These are phyloP conservation scores for Lithospermum erythrorhizon DNA, from an alignment of 257 asterid genomes.

Conservation along the genomic window DNA sequence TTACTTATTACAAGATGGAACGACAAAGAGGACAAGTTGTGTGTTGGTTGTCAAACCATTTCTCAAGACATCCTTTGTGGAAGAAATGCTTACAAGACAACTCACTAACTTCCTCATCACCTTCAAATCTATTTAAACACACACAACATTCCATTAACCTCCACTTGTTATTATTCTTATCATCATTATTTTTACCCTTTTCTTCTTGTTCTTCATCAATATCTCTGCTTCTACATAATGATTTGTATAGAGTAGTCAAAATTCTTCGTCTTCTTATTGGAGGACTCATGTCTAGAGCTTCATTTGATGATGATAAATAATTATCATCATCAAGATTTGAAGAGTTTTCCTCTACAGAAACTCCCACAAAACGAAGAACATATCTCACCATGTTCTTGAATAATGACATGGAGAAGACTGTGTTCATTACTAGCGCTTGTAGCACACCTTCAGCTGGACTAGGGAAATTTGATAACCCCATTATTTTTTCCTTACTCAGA, in stretches of 20 bases:
- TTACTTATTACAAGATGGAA: constrained; percentile 15
- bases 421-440: constrained; percentile 33
- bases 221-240: constrained; percentile 19
- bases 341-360: constrained; percentile 1
- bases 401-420: constrained; percentile 25
- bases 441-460: constrained; percentile 40
- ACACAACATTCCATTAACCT: constrained; percentile 37
- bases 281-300: neutral
- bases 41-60: constrained; percentile 46
- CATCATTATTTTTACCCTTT: neutral
- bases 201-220: neutral
- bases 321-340: neutral
- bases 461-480: constrained; percentile 35
- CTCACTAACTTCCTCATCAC: constrained; percentile 47
- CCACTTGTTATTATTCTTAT: neutral
- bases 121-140: constrained; percentile 41
- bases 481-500: neutral
- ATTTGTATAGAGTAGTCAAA: constrained; percentile 22
- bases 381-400: constrained; percentile 31
- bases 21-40: constrained; percentile 63
- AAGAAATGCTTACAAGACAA: constrained; percentile 68
- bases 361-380: constrained; percentile 21
- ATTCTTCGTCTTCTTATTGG: constrained; percentile 18
- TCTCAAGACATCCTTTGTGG: constrained; percentile 48
- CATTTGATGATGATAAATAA: constrained; percentile 8